Base-by-base conservation (phyloP, 441 rosid species). In the California macrophylla region DNA sequence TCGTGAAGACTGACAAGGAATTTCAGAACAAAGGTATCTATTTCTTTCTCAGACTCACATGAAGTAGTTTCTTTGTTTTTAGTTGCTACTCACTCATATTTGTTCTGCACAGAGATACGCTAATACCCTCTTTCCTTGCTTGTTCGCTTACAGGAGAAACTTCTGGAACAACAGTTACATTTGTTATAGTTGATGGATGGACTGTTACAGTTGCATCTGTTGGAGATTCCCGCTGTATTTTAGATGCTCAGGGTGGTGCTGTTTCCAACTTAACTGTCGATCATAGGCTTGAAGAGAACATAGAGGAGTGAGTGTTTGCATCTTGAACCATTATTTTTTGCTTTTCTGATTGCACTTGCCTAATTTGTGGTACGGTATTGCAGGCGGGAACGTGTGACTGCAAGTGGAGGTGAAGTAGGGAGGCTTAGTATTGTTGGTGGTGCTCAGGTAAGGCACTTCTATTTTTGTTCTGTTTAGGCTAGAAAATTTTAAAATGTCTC, bases 391-490 rank as follows among this genome's bases (percentile, higher is more conserved):
- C 83, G 96, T 1, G 90, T 90, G 67, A 82, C 93, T 71, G 96
- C 93, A 56, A 90, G 98, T 76, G 98, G 98, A 20, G 98, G 96
- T 56, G 98, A 90, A 82, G 98, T 92, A 64, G 92, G 98, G 40
- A 84, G 97, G 83, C 93, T 90, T 60, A 85, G 85, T 77, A 85
- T 85, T 70, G 82, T 74, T 58, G 96, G 93, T 72, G 96, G 98
- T 67, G 81, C 84, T 50, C 92, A 86, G 96, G 98, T 89, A 24
- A 60, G 69, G 15, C 52, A 45, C 66, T 66, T 71, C 72, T 30
- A 42, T 54, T 60, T 52, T 38, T 20, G 63, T 47, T 42, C 13
- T 56, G 25, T 66, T 42, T 64, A 63, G 30, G 34, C 66, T 26
- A 32, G 12, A 45, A 21, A n/a, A n/a, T n/a, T n/a, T n/a, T n/a